Conservation (phyloP, 257 asterid genomes). For the Capsicum chinense region DNA sequence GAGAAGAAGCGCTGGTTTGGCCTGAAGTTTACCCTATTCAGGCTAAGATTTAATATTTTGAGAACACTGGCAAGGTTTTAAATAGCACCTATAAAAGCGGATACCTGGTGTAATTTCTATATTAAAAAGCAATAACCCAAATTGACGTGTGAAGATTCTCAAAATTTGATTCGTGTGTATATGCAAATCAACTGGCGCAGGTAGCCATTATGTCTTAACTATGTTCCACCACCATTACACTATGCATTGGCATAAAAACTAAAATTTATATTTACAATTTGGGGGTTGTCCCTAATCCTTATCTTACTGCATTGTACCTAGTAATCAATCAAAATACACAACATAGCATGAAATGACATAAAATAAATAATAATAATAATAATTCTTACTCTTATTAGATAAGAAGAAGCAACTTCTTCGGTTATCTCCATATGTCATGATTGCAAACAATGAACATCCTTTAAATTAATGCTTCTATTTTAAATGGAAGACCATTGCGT, state of each 20-base stretch:
- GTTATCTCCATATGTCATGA: too few species aligned
- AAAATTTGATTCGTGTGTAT: background rate
- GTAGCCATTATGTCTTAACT: background rate
- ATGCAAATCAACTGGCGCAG: background rate
- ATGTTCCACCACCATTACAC: background rate
- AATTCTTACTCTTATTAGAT: too few species aligned
- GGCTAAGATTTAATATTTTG: conserved; percentile 4
- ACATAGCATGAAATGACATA: too few species aligned
- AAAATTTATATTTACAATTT: too few species aligned
- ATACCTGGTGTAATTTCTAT: background rate
- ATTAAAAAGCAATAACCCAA: background rate
- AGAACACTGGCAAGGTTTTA: background rate
- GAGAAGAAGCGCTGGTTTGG: background rate
- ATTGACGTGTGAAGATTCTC: background rate
- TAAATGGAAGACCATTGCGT: too few species aligned
- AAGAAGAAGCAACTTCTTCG: too few species aligned
- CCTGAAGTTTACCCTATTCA: background rate
- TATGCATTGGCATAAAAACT: background rate
- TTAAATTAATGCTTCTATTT: too few species aligned
- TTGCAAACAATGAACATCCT: too few species aligned
- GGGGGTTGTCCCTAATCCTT: too few species aligned
- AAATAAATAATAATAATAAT: too few species aligned
- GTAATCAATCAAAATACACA: too few species aligned
- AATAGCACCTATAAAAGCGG: background rate
- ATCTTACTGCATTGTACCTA: too few species aligned